Base-by-base conservation (phyloP, 345 rosid genomes). In the Aethionema arabicum region DNA sequence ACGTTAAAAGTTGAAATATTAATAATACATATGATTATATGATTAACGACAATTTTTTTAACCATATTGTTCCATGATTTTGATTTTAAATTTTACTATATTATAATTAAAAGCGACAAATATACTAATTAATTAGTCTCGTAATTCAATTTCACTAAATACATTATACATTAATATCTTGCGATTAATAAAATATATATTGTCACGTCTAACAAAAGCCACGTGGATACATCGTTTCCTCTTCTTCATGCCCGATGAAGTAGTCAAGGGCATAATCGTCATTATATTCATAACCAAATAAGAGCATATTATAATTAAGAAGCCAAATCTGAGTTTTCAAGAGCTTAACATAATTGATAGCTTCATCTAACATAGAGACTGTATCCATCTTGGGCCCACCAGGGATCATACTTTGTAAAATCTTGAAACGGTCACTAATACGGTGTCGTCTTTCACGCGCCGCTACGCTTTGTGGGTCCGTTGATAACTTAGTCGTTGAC, bases 321-420 rank as follows among this genome's bases (percentile, higher is more conserved):
- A 88, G 74, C 78, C 81, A 70, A 46, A 91, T 83, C 80, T 85
- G 96, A 2, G 89, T 67, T 69, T 91, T 84, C 37, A 91, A 76
- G 75, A 85, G 81, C 85, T 91, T 88, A n/a, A 91, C 96, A 66
- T 91, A 91, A 12, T 80, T 74, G 33, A 91, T 91, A 60, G 96
- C 90, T 62, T 86, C 96, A 36, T 91, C 96, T 7, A 91, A 70
- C 96, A 91, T 85, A 31, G 96, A 85, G 32, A 83, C 96, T 0
- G 98, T 91, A 66, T 91, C 98, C 96, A 91, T 82, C 70, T 88
- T 91, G 3, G 82, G 63, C 30, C 91, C 98, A 5, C 95, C 95
- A 6, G 96, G 98, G 65, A 91, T 86, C 74, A 91, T 64, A 74
- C 91, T 88, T 63, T 83, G 95, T 49, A 91, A 63, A 71, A 80